phyloP scores from a whole-genome alignment of 768 basidiomycete species.

The Amanita muscaria region DNA sequence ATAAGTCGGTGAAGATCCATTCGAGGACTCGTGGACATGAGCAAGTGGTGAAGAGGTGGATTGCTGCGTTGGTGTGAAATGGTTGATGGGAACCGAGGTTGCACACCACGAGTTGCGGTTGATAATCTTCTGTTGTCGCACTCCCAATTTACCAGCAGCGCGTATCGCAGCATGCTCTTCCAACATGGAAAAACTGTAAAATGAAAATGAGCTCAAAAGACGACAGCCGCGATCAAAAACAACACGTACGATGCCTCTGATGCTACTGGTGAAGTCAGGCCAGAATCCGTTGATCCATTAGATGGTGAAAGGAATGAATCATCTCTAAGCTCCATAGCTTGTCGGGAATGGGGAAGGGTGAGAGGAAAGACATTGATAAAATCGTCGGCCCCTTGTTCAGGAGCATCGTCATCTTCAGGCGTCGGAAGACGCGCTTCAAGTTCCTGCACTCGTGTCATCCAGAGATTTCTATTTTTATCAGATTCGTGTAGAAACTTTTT shows the following conservation, averaged over 20 bases:
- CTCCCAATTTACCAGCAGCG: constrained; percentile 42
- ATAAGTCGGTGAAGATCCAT: constrained; percentile 2
- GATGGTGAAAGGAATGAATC: constrained; percentile 2
- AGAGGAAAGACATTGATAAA: constrained; percentile 9
- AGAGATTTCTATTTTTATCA: constrained; percentile 56
- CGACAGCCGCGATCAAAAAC: not conserved
- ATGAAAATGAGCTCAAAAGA: constrained; percentile 12
- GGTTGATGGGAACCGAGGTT: constrained; percentile 12
- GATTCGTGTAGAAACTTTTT: constrained; percentile 59
- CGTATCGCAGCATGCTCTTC: constrained; percentile 37
- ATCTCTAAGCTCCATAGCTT: constrained; percentile 1
- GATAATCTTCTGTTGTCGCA: constrained; percentile 36
- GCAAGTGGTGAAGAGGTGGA: constrained; percentile 3
- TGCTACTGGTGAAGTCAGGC: constrained; percentile 9
- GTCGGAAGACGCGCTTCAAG: not conserved
- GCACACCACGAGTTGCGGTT: constrained; percentile 43
- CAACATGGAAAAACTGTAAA: constrained; percentile 13
- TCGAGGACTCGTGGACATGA: constrained; percentile 2
- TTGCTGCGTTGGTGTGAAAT: not conserved
- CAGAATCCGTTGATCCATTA: constrained; percentile 10
- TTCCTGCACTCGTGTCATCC: constrained; percentile 33
- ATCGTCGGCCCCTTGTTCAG: constrained; percentile 1
- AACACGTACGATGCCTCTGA: constrained; percentile 14
- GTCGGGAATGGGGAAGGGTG: constrained; percentile 4
- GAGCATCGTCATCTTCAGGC: not conserved